Percentiles rank a stretch among this genome's conserved stretches.
Conservation (phyloP, 2,329 filamentous ascomycete species). For the Aspergillus glaucus region DNA sequence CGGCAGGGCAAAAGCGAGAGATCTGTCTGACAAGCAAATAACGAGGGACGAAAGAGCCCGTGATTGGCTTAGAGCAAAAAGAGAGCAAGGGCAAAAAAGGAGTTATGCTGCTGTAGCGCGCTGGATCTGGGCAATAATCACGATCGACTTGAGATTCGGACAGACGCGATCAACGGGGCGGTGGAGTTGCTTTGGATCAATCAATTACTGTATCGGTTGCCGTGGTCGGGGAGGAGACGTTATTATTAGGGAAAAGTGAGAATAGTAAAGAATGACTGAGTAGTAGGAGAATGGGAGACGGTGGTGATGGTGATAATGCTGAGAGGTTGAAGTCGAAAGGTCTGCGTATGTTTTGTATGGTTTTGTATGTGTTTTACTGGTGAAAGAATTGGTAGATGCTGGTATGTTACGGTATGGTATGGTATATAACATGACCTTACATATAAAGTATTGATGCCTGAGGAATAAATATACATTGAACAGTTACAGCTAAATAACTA, state of each 20-base stretch:
- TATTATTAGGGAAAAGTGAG: too few species aligned
- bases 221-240: too few species aligned
- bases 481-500: not conserved
- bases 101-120: not conserved
- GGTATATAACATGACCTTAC: not conserved
- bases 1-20: conserved; percentile 6
- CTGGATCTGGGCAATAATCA: not conserved
- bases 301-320: conserved; percentile 4
- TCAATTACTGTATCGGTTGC: too few species aligned
- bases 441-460: not conserved
- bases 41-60: not conserved
- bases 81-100: conserved; percentile 1
- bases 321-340: not conserved
- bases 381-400: not conserved
- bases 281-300: conserved; percentile 6
- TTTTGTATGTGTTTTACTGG: not conserved
- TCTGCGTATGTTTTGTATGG: not conserved
- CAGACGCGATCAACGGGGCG: conserved; percentile 9
- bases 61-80: conserved; percentile 5
- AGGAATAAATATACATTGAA: not conserved
- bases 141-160: conserved; percentile 2
- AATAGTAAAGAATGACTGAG: not conserved
- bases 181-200: conserved; percentile 6
- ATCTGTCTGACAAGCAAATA: conserved; percentile 1
- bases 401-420: not conserved